Evolutionary conservation across 805 yeast genomes (phyloP), one percentile per base, ranked within the genome.

Genomic region (Hanseniaspora lachancei): DNA sequence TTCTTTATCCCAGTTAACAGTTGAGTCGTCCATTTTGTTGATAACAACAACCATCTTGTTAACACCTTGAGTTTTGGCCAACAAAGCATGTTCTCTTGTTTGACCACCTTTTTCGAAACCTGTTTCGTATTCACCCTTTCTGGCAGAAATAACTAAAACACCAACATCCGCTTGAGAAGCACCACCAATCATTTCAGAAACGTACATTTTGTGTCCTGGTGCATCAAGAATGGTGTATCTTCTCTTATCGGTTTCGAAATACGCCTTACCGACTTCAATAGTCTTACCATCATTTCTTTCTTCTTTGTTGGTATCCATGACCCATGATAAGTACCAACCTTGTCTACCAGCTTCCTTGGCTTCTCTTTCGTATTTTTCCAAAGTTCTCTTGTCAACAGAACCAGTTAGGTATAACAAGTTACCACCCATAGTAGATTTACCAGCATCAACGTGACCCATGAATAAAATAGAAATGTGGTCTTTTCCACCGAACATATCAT

Each of bases 401-500:
- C 97, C 97, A 23, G 97, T 91, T 66, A 93, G 75, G 68, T 77
- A 91, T 61, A 93, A 78, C 63, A 93, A 75, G 72, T 93, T 93
- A 74, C 99, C 99, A 70, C 98, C 98, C 96, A 93, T 91, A 58
- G 99, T 93, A 53, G 96, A 88, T 72, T 93, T 93, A 69, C 99
- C 98, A 38, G 98, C 98, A 77, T 93, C 98, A 62, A 93, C 99
- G 68, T 93, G 99, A 64, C 99, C 99, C 97, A 93, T 93, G 73
- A 93, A 93, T 63, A 93, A 88, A 63, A 93, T 84, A 20, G 97
- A 89, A 68, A 93, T 79, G 73, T 93, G 98, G 69, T 91, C 98
- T 71, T 93, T 93, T 66, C 95, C 95, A 61, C 96, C 97, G 66
- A 87, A 93, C 86, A 93, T 73, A 65, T 95, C 98, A 57, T 79